Evolutionary conservation across 257 asterid species (phyloP).

Genomic region (Rhazya stricta): DNA sequence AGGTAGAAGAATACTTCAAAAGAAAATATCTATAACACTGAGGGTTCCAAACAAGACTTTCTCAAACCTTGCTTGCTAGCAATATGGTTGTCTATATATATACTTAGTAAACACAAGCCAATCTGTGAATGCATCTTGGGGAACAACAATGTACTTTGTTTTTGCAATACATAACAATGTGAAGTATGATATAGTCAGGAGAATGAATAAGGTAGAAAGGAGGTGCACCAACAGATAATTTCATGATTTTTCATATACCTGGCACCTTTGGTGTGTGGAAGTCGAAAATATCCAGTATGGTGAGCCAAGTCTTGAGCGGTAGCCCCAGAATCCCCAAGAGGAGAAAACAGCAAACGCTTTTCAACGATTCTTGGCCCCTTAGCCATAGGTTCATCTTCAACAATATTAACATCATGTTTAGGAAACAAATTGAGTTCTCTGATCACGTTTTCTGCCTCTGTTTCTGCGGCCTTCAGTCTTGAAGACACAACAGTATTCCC

Average conservation of each 20-base stretch:
- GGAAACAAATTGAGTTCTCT: constrained; percentile 41
- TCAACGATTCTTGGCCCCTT: constrained; percentile 24
- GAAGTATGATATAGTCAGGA: no score
- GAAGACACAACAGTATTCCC: constrained; percentile 8
- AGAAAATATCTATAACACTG: no score
- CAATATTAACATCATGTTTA: constrained; percentile 25
- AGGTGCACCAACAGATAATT: no score
- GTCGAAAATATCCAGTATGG: constrained; percentile 41
- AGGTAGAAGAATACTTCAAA: no score
- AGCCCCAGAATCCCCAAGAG: constrained; percentile 25
- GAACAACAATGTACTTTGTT: no score
- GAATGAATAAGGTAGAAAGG: neutral
- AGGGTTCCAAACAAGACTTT: no score
- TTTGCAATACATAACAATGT: no score
- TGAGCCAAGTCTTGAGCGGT: constrained; percentile 32
- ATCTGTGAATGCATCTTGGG: no score
- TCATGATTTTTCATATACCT: no score
- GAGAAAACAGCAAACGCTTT: constrained; percentile 20
- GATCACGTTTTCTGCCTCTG: constrained; percentile 28
- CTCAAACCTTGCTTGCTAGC: neutral
- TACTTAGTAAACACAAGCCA: no score
- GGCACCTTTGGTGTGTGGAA: constrained; percentile 32
- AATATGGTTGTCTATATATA: no score
- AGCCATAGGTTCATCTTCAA: neutral
- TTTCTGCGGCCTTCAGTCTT: no score